Evolutionary conservation across 108 stramenopile species (phyloP).

Genomic region (Cyclotella choctawhatcheeana): DNA sequence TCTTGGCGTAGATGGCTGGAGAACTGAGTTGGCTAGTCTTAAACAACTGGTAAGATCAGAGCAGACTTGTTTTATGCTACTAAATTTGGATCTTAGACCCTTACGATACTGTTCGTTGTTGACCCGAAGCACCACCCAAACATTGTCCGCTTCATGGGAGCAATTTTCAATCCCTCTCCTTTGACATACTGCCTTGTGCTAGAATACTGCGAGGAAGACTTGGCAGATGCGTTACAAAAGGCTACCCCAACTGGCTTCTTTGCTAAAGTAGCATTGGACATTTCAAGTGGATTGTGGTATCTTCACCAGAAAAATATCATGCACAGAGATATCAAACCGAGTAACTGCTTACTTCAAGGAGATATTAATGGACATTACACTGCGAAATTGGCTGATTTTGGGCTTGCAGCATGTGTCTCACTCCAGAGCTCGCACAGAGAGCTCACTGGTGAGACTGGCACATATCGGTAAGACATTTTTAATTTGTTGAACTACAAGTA

Average conservation of each 20-base stretch:
- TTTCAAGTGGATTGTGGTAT: conserved; percentile 69
- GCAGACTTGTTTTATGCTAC: too few species aligned
- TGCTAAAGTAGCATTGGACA: conserved; percentile 52
- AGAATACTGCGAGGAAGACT: conserved; percentile 77
- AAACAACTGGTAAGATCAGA: too few species aligned
- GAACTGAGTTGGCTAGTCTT: conserved; percentile 62
- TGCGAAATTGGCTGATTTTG: conserved; percentile 80
- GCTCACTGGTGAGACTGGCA: conserved; percentile 78
- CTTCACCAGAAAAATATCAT: conserved; percentile 63
- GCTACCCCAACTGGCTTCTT: conserved; percentile 71
- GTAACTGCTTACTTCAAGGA: conserved; percentile 63
- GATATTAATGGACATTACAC: conserved; percentile 57
- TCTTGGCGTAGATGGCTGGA: conserved; percentile 77
- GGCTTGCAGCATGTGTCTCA: conserved; percentile 53
- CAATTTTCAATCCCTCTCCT: conserved; percentile 68
- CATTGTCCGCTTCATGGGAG: conserved; percentile 70
- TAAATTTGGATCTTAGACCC: too few species aligned
- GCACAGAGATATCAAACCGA: conserved; percentile 72
- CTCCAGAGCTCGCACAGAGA: conserved; percentile 28
- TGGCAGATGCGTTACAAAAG: conserved; percentile 42
- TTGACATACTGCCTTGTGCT: conserved; percentile 75
- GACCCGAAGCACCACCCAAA: conserved; percentile 84
- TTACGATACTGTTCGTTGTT: too few species aligned
- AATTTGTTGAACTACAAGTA: not conserved
- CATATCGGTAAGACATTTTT: conserved; percentile 55